Base-by-base conservation (phyloP, 495 filamentous ascomycete species). In the Parachaetomium inaequale region DNA sequence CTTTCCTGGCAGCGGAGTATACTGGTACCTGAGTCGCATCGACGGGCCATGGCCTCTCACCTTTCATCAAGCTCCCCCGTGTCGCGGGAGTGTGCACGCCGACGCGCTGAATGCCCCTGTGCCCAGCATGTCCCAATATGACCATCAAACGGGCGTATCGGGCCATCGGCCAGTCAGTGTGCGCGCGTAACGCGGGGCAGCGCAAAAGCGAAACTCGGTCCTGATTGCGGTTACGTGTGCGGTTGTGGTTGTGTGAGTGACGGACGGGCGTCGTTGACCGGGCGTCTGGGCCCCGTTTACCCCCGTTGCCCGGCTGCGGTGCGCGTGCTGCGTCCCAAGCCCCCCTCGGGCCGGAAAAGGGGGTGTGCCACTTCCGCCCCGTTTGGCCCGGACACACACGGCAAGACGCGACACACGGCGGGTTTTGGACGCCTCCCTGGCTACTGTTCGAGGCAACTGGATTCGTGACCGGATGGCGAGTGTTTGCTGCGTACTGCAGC, bases 301-400 rank as follows among this genome's bases (percentile, higher is more conserved):
- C 8, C 10, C 23, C 23, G 57, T 51, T 40, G 57, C 57, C 57
- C 57, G 57, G 57, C 34, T 59, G 55, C 26, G 19, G 55, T 59
- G 57, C 7, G 23, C 15, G 23, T 8, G 43, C 32, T 31, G 17
- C 47, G 32, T 26, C 46, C 7, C 29, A 7, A 11, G 43, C 43
- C n/a, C n/a, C n/a, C n/a, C 10, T 34, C 31, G 43, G 38, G 15
- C 38, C 52, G 38, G 38, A 43, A 49, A 58, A 36, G 29, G 55
- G 55, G 43, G 42, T 19, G 26, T 21, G 34, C 34, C 34, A 55
- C 52, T 40, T 56, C 14, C 28, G 40, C 55, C 55, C 55, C 42
- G 55, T 28, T 58, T 23, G 28, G n/a, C n/a, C 21, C 3, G 34
- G 51, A 12, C 14, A 25, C 21, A 26, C 21, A 40, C 36, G 12